Evolutionary conservation across 2,329 filamentous ascomycete genomes (phyloP).

Genomic region (Claviceps lovelessii): DNA sequence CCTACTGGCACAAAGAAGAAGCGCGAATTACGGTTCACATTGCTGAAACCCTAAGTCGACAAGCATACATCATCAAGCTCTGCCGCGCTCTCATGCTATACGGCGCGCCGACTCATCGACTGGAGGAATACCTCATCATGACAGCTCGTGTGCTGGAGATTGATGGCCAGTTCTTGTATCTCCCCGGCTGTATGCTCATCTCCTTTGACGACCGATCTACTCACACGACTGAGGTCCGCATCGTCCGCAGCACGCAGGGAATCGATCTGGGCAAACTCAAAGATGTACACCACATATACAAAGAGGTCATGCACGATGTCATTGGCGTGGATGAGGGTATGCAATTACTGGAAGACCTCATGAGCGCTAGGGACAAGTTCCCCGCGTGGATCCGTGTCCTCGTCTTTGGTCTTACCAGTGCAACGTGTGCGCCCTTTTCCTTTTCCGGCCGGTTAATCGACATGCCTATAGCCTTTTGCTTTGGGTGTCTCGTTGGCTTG

Average conservation of each 20-base stretch:
- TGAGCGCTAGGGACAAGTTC: conserved; percentile 41
- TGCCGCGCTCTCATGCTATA: conserved; percentile 77
- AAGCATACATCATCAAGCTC: conserved; percentile 70
- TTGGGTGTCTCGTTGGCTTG: conserved; percentile 56
- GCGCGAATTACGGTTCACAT: conserved; percentile 36
- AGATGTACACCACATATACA: conserved; percentile 48
- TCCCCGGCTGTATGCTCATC: conserved; percentile 85
- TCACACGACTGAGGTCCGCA: conserved; percentile 52
- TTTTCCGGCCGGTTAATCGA: conserved; percentile 60
- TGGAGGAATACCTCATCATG: conserved; percentile 83
- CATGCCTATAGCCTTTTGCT: conserved; percentile 54
- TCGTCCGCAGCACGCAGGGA: conserved; percentile 43
- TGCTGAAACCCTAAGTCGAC: conserved; percentile 56
- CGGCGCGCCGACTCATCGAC: conserved; percentile 75
- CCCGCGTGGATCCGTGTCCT: conserved; percentile 39
- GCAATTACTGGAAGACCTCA: conserved; percentile 36
- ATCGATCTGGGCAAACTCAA: conserved; percentile 48
- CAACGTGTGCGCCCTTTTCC: conserved; percentile 58
- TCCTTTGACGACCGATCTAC: conserved; percentile 63
- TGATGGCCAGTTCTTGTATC: conserved; percentile 75
- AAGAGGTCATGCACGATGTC: conserved; percentile 48
- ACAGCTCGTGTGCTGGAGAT: conserved; percentile 72
- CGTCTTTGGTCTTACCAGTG: conserved; percentile 59
- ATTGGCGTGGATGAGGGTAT: conserved; percentile 45
- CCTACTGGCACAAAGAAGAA: conserved; percentile 29